Base-by-base conservation (phyloP, 495 filamentous ascomycete species). In the Margaritispora aquatica region DNA sequence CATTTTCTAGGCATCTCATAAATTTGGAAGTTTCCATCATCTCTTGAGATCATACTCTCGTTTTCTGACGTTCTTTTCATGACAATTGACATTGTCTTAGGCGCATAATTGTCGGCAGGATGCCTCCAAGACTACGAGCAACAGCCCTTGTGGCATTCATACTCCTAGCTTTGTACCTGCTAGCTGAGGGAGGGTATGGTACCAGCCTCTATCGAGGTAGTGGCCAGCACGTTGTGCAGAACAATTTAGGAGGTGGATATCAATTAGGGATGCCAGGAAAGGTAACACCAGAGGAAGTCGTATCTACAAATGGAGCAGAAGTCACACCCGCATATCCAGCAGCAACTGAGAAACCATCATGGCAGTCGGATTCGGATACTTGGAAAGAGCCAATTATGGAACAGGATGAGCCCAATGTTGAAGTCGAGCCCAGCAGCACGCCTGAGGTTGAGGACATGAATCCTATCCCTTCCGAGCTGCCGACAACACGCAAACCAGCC, bases 101-200 rank as follows among this genome's bases (percentile, higher is more conserved):
- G 38, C 38, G 38, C 17, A 17, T n/a, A n/a, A 26, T 29, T 29
- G 27, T 27, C 20, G 50, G 11, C 50, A 52, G 17, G 5, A 54
- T 54, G 52, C 52, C 52, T 36, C 52, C 52, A 1, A 36, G 52
- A 9, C 29, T 54, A 10, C 38, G 24, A 31, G 38, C 52, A 36
- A 22, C 20, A 1, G 19, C 21, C 1, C 29, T 36, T 1, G 20
- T 54, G 10, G 52, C 52, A 21, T 54, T 31, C 21, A 20, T 54
- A n/a, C 22, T 54, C 2, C 52, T 54, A 2, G 52, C 31, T 10
- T 19, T 54, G 9, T 54, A 41, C 15, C 2, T 36, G 8, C 2
- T 54, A 2, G 38, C 41, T 41, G 27, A n/a, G 52, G 22, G 29
- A 22, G 29, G 29, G 1, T 26, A 38, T 22, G 29, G 15, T 4